Evolutionary conservation across 1,139 yeast genomes (phyloP).

Genomic region (Magnusiomyces fungicola): DNA sequence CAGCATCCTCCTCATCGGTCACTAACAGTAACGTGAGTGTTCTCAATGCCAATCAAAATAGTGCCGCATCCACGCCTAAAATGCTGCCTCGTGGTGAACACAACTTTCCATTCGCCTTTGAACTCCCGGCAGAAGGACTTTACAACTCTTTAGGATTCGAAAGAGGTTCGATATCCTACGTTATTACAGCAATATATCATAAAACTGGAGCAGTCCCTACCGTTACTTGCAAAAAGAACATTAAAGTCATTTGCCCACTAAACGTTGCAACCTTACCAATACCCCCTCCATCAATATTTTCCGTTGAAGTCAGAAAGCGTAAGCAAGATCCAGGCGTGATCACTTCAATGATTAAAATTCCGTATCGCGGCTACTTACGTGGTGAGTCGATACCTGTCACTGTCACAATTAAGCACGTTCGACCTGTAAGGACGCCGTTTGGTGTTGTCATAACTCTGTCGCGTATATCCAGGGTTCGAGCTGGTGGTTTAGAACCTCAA

Average conservation of each 20-base stretch:
- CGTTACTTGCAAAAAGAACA: conserved; percentile 34
- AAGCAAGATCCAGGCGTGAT: conserved; percentile 26
- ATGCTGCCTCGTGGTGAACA: conserved; percentile 58
- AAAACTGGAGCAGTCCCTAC: conserved; percentile 25
- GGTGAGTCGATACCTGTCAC: conserved; percentile 76
- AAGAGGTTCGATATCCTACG: conserved; percentile 71
- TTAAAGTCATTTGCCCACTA: conserved; percentile 62
- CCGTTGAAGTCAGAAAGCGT: conserved; percentile 43
- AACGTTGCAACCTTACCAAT: conserved; percentile 61
- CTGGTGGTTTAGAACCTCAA: conserved; percentile 45
- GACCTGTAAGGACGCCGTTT: conserved; percentile 60
- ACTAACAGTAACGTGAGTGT: conserved; percentile 12
- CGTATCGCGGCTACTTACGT: conserved; percentile 63
- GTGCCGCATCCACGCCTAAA: conserved; percentile 5
- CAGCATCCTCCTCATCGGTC: conserved; percentile 11
- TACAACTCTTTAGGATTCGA: conserved; percentile 78
- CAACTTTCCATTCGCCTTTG: conserved; percentile 76
- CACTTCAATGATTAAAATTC: conserved; percentile 46
- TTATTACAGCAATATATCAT: conserved; percentile 49
- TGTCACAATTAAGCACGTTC: conserved; percentile 58
- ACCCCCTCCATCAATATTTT: conserved; percentile 60
- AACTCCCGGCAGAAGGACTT: conserved; percentile 61
- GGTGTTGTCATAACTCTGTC: conserved; percentile 78
- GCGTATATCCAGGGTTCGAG: conserved; percentile 71
- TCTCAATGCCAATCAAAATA: conserved; percentile 3